phyloP scores from a whole-genome alignment of 2,329 filamentous ascomycete species.

The Lasiodiplodia sp. region DNA sequence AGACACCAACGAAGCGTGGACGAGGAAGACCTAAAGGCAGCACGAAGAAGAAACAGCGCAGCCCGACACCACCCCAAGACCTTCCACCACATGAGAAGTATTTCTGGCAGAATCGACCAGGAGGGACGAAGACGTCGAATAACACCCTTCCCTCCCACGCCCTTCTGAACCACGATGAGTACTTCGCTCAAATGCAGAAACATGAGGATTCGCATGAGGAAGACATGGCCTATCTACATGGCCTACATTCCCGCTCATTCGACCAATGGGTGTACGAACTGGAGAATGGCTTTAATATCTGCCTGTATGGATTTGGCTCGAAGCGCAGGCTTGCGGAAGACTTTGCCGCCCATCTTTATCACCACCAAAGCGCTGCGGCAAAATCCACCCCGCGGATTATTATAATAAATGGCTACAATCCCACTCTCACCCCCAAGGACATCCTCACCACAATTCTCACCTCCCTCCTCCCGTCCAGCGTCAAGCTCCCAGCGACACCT shows the following conservation, averaged over 20 bases:
- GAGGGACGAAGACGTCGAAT: constrained; percentile 82
- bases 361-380: constrained; percentile 42
- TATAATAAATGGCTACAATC: constrained; percentile 84
- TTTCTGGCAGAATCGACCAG: constrained; percentile 89
- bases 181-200: constrained; percentile 73
- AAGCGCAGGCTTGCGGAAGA: constrained; percentile 77
- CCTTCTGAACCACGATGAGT: constrained; percentile 90
- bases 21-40: constrained; percentile 63
- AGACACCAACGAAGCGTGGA: constrained; percentile 55
- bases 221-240: constrained; percentile 75
- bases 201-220: constrained; percentile 72
- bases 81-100: constrained; percentile 89
- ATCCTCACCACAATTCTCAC: constrained; percentile 72
- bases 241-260: constrained; percentile 81
- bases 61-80: constrained; percentile 80
- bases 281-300: constrained; percentile 83
- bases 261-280: constrained; percentile 94
- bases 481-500: constrained; percentile 70
- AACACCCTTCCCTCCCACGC: constrained; percentile 79
- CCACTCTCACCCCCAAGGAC: constrained; percentile 71
- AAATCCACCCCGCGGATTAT: constrained; percentile 68
- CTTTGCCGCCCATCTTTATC: constrained; percentile 76
- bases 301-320: constrained; percentile 90
- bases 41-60: constrained; percentile 63
- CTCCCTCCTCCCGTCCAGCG: constrained; percentile 61